Percentiles rank a stretch among this genome's conserved stretches.
phyloP scores from a whole-genome alignment of 2,329 filamentous ascomycete species.

The Thielaviopsis euricoi region DNA sequence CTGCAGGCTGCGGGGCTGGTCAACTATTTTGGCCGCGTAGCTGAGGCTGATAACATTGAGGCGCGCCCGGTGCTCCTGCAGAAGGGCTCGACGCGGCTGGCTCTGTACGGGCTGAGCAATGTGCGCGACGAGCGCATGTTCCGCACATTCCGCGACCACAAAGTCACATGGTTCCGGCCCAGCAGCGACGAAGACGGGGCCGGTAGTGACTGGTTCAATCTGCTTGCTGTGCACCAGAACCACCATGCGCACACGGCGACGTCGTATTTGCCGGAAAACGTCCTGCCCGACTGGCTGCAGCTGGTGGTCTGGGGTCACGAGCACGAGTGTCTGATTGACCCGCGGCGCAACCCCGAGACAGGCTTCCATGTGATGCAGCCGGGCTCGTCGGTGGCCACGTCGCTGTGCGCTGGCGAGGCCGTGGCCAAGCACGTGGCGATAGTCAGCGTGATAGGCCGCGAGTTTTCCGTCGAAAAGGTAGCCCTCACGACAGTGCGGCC shows the following conservation, averaged over 20 bases:
- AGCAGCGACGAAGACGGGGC: slow-evolving; percentile 41
- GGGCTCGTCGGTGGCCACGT: slow-evolving; percentile 89
- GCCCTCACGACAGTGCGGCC: slow-evolving; percentile 78
- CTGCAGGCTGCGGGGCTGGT: slow-evolving; percentile 80
- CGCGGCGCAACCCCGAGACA: slow-evolving; percentile 65
- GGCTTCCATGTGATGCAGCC: slow-evolving; percentile 95
- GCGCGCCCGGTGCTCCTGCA: slow-evolving; percentile 85
- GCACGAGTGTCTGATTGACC: slow-evolving; percentile 87
- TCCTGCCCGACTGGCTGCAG: slow-evolving; percentile 80
- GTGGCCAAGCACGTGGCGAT: slow-evolving; percentile 84
- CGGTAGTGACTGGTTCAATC: slow-evolving; percentile 73
- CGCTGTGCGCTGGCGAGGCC: slow-evolving; percentile 75
- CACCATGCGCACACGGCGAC: slow-evolving; percentile 85
- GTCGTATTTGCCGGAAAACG: slow-evolving; percentile 85
- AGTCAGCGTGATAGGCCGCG: slow-evolving; percentile 63
- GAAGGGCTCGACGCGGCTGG: slow-evolving; percentile 83
- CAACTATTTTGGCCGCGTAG: slow-evolving; percentile 89
- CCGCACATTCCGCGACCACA: slow-evolving; percentile 79
- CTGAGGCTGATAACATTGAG: slow-evolving; percentile 83
- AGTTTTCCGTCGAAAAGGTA: slow-evolving; percentile 66
- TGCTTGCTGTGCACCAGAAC: slow-evolving; percentile 92
- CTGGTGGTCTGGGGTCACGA: slow-evolving; percentile 95
- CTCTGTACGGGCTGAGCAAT: slow-evolving; percentile 87
- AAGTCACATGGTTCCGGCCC: slow-evolving; percentile 74
- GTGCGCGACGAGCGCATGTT: slow-evolving; percentile 91